Base-by-base conservation (phyloP, 768 basidiomycete genomes). In the Russula compacta region DNA sequence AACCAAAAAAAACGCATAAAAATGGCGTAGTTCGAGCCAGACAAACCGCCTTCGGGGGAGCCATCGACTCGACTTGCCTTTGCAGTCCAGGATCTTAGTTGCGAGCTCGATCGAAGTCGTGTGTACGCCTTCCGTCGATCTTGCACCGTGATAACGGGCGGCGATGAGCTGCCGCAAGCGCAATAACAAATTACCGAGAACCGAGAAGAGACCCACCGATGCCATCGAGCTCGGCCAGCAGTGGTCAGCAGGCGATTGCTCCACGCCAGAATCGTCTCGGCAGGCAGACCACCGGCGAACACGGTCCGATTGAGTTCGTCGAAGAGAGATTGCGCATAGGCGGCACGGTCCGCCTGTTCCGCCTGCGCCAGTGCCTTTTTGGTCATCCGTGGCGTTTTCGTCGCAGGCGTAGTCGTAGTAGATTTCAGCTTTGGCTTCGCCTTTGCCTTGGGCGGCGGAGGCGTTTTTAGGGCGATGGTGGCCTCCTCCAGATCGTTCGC, bases 91-190 rank as follows among this genome's bases (percentile, higher is more conserved):
- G 33, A 95, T 84, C 70, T 94, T 95, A 49, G 81, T 79, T 5
- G 90, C 87, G n/a, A 95, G 75, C 67, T 91, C 84, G 58, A 94
- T 92, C 66, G 81, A 79, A 0, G 79, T 79, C 6, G 73, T 79
- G 56, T 83, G 75, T n/a, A 76, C 72, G 9, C 86, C 86, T 11
- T 86, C 79, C 50, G 77, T 76, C 19, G 79, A 80, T 50, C 83
- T 86, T 58, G 24, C 24, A 29, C 24, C 24, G 15, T 21, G 15
- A 12, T 9, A 36, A 35, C 33, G 24, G 11, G 4, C 15, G 8
- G 33, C 12, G 47, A 32, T 48, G 40, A 42, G 40, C 40, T 1
- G 15, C 12, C 40, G 7, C n/a, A 12, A 35, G 4, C 5, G 33
- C 1, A 51, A 51, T 35, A 19, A 29, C 17, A 7, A 46, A 43